Evolutionary conservation across 495 filamentous ascomycete species (phyloP), one percentile per base, ranked within the genome.

Genomic region (Daldinia concentrica): DNA sequence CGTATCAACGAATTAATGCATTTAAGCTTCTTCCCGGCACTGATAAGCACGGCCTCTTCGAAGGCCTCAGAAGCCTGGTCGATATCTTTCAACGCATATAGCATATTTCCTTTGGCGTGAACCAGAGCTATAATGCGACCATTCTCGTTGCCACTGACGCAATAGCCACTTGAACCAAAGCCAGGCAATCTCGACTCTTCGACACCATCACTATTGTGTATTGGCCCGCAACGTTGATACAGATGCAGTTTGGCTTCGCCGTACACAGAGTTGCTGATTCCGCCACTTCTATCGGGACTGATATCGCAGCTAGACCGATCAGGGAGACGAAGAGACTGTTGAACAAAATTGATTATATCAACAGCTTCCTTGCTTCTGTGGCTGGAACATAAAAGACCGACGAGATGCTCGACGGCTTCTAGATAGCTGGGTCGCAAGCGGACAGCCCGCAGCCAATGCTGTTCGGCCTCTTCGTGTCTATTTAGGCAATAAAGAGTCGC

Each of bases 51-150:
- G 2, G 93, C 95, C 78, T 97, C 93, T 73, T 98, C 95, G 72
- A 99, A 99, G 8, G 96, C 94, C 64, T 90, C 88, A 0, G 95
- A 94, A 15, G 95, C 95, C 12, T 86, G 90, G 48, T 85, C 83
- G 73, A 95, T 93, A 67, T 98, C 91, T 26, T 94, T 94, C 58
- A 97, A 80, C 37, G 93, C 88, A 81, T 99, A 99, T 1, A 98
- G 85, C 93, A 98, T 97, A 71, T 98, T 99, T 29, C 96, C 95
- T 79, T 98, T 99, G 3, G 94, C 94, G 80, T 99, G 96, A 26
- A 98, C 87, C 24, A 99, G 83, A 34, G 93, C 91, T 12, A 98
- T 86, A 81, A 99, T 93, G 69, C 96, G 88, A 22, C 95, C 95
- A 79, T 98, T 99, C 69, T 99, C 95, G 24, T 87, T 90, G 7